Percentiles rank a stretch among this genome's conserved stretches.
Evolutionary conservation across 108 stramenopile genomes (phyloP).

Genomic region (Pseudonitzschia multistriata): DNA sequence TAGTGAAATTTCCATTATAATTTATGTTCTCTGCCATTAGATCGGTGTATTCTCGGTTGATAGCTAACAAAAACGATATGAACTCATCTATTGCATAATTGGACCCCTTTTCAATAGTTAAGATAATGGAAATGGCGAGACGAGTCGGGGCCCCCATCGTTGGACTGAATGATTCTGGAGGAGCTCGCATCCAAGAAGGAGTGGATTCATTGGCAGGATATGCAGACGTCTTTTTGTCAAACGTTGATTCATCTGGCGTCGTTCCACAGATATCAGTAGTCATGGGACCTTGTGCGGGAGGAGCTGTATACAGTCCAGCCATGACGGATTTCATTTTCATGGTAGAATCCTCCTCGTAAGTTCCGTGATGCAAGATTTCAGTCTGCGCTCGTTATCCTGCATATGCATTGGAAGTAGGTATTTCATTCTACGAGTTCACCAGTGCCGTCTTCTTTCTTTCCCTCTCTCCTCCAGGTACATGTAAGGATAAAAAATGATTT

Average conservation of each 20-base stretch:
- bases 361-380: background rate
- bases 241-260: conserved; percentile 95
- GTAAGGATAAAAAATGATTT: conserved; percentile 12
- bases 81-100: background rate
- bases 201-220: conserved; percentile 94
- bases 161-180: conserved; percentile 98
- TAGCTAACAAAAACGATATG: background rate
- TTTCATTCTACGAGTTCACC: no score
- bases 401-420: no score
- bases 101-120: conserved; percentile 53
- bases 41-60: background rate
- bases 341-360: conserved; percentile 83
- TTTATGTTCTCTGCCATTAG: no score
- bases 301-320: conserved; percentile 97
- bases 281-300: conserved; percentile 82
- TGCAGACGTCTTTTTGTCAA: conserved; percentile 98
- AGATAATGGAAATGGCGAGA: conserved; percentile 98
- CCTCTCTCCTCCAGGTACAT: conserved; percentile 1
- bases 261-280: conserved; percentile 94
- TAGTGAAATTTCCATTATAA: background rate
- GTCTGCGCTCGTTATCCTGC: no score
- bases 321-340: conserved; percentile 99
- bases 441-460: background rate
- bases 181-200: conserved; percentile 99
- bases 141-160: conserved; percentile 95